A percentile compares a stretch with the other conserved stretches of the same genome.
phyloP scores from a whole-genome alignment of 805 yeast genomes.

The Suhomyces prunicola region DNA sequence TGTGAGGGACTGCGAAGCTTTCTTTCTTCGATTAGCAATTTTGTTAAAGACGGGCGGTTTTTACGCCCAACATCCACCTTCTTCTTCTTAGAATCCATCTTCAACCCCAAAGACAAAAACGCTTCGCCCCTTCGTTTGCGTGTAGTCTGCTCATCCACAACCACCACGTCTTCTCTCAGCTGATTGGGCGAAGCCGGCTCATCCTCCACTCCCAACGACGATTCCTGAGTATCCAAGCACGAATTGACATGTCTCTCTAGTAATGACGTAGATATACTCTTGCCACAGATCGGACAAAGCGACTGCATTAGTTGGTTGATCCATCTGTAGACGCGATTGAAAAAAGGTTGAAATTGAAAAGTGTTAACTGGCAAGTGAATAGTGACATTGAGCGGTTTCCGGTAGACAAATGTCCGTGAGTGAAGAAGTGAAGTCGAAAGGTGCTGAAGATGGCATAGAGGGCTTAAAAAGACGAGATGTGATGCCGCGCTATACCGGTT shows the following conservation, averaged over 20 bases:
- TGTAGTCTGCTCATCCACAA: conserved; percentile 5
- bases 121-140: conserved; percentile 17
- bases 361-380: neutral
- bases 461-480: neutral
- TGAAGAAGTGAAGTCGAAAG: neutral
- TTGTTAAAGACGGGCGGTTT: conserved; percentile 31
- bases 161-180: conserved; percentile 4
- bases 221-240: conserved; percentile 34
- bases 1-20: conserved; percentile 10
- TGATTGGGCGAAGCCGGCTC: neutral
- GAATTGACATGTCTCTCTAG: conserved; percentile 40
- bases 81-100: conserved; percentile 23
- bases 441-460: neutral
- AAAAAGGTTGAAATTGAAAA: neutral
- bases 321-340: neutral
- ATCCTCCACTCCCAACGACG: neutral
- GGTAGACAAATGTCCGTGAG: neutral
- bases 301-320: conserved; percentile 4
- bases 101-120: conserved; percentile 35
- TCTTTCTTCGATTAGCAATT: conserved; percentile 33
- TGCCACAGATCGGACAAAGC: conserved; percentile 37
- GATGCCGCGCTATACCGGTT: neutral
- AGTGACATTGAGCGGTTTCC: neutral
- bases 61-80: conserved; percentile 18
- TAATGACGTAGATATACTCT: conserved; percentile 17